Evolutionary conservation across 2,329 filamentous ascomycete species (phyloP), one percentile per base, ranked within the genome.

Genomic region (Grosmannia clavigera): DNA sequence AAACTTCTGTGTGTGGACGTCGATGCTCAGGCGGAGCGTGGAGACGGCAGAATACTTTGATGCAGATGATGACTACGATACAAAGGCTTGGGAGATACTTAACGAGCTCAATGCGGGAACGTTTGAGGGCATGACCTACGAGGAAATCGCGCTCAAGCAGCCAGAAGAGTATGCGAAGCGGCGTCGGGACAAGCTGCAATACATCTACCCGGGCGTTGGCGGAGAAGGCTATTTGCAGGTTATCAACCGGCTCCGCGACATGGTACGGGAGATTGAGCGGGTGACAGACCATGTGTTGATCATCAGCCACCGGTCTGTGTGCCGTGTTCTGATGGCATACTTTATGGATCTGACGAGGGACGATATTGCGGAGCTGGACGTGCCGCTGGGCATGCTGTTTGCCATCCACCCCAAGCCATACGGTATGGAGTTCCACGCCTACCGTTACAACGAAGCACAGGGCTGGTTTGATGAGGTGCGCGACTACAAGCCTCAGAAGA

Each of bases 1-100:
- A 76, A 90, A 90, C 70, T 97, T 96, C 70, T 99, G 94, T 71
- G 90, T 99, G 19, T 99, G 94, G 94, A 96, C 92, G 0, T 95
- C 90, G 2, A 97, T 97, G 92, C 82, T 99, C 64, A 87, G 88
- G 70, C 88, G 94, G 64, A 91, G 89, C 62, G 86, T 94, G 57
- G 85, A 96, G 69, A 95, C 92, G 0, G 91, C 88, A 0, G 85
- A 94, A 64, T 87, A 88, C 71, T 99, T 97, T 71, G 88, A 95
- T 66, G 80, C 77, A 0, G 94, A 97, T 65, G 92, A 97, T 27
- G 90, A 96, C 59, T 96, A 92, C 70, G 94, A 97, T 65, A 86
- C 95, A 67, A 99, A 99, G 76, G 89, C 95, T 66, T 96, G 92
- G 90, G 88, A 92, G 68, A 95, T 96, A 90, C 81, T 99, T 58